These are phyloP conservation scores for Nitzschia inconspicua DNA, from an alignment of 108 stramenopile genomes.

Conservation along the genomic window DNA sequence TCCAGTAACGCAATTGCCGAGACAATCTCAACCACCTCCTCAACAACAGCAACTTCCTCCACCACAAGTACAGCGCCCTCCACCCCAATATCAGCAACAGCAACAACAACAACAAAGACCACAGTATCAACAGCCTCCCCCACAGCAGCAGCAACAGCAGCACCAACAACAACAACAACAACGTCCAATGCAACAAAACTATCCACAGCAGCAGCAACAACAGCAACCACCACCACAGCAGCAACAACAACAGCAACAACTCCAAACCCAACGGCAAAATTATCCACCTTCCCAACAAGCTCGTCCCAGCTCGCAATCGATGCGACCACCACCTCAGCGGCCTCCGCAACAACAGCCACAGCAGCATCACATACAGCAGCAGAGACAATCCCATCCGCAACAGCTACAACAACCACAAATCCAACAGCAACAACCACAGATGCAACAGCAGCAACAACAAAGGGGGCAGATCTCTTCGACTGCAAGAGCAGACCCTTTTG, in stretches of 20 bases:
- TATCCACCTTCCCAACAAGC: slow-evolving; percentile 14
- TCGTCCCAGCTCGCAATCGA: neutral
- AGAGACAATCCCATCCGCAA: neutral
- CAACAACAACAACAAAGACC: slow-evolving; percentile 10
- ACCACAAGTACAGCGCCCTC: slow-evolving; percentile 7
- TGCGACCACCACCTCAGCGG: slow-evolving; percentile 5
- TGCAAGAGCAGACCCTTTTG: slow-evolving; percentile 23
- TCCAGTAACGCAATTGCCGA: neutral
- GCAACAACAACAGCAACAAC: slow-evolving; percentile 6
- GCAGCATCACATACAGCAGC: slow-evolving; percentile 3
- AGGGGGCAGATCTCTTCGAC: slow-evolving; percentile 4
- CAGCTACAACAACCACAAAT: slow-evolving; percentile 11
- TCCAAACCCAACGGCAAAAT: neutral
- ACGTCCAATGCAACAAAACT: no score
- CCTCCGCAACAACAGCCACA: slow-evolving; percentile 2
- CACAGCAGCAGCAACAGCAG: slow-evolving; percentile 1
- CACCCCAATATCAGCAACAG: slow-evolving; percentile 20
- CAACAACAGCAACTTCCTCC: slow-evolving; percentile 19
- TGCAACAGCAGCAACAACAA: slow-evolving; percentile 16
- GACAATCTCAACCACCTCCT: slow-evolving; percentile 4
- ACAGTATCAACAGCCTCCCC: neutral
- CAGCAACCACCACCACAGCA: neutral
- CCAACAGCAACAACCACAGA: slow-evolving; percentile 19
- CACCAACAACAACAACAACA: slow-evolving; percentile 5
- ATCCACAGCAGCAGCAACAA: neutral